Evolutionary conservation across 768 basidiomycete species (phyloP), one percentile per base, ranked within the genome.

Genomic region (Lyophyllum decastes): DNA sequence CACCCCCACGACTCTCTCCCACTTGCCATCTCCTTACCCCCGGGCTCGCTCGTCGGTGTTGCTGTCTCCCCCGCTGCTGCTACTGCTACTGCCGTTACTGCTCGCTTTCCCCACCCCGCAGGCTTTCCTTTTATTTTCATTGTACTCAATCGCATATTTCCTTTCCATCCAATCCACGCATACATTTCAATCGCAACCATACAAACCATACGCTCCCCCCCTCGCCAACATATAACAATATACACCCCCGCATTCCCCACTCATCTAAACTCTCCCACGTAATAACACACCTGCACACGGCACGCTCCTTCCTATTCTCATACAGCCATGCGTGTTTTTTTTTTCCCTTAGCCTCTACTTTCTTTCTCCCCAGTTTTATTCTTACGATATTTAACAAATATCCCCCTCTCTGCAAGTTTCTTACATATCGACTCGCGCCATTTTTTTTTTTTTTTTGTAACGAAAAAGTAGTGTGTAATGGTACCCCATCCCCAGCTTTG

Each of bases 381-480:
- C n/a, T n/a, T n/a, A n/a, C n/a, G n/a, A n/a, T n/a, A n/a, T n/a
- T n/a, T n/a, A n/a, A n/a, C n/a, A n/a, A n/a, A n/a, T n/a, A n/a
- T n/a, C n/a, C n/a, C n/a, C n/a, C n/a, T n/a, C n/a, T n/a, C n/a
- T n/a, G n/a, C n/a, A n/a, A n/a, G n/a, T n/a, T n/a, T n/a, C n/a
- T n/a, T n/a, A n/a, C n/a, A n/a, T n/a, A n/a, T n/a, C n/a, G n/a
- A 11, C 45, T 22, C 22, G 19, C 43, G 43, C 8, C 30, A 30
- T 5, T 10, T 10, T 30, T 10, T 30, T 30, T 30, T 30, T 30
- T 30, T 30, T 30, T 4, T n/a, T 48, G 47, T 48, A 48, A n/a
- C n/a, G n/a, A n/a, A n/a, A 48, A 48, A 48, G 47, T 48, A 48
- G 47, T n/a, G 47, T 48, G 47, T 48, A 48, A 45, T 24, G 10